Evolutionary conservation across 2,329 filamentous ascomycete species (phyloP).

Genomic region (Aspergillus sp.): DNA sequence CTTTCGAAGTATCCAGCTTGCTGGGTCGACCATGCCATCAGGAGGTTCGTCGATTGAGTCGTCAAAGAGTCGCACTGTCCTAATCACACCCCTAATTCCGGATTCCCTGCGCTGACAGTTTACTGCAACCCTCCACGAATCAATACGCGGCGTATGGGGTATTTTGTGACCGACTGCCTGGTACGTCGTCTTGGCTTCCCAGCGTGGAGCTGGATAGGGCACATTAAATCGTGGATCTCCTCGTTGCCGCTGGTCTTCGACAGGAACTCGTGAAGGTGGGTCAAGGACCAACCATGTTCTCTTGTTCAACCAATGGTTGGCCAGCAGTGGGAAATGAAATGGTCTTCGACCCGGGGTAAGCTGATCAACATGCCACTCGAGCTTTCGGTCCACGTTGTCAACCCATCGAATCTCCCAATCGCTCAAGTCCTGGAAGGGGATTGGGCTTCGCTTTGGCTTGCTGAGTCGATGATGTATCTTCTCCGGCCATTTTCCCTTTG

Average conservation of each 20-base stretch:
- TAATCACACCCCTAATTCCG: constrained; percentile 23
- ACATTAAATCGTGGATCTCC: constrained; percentile 32
- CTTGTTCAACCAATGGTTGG: constrained; percentile 37
- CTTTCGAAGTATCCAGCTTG: constrained; percentile 33
- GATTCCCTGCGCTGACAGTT: constrained; percentile 25
- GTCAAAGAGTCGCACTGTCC: constrained; percentile 25
- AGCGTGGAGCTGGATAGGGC: constrained; percentile 17
- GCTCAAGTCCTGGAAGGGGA: constrained; percentile 13
- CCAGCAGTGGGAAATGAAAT: constrained; percentile 32
- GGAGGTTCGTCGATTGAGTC: constrained; percentile 31
- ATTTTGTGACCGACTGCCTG: constrained; percentile 10
- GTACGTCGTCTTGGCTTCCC: constrained; percentile 20
- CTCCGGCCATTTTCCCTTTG: background rate
- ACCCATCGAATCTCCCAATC: constrained; percentile 31
- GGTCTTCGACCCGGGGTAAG: constrained; percentile 32
- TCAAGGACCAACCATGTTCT: constrained; percentile 34
- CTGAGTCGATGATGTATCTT: background rate
- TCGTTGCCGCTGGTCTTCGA: constrained; percentile 20
- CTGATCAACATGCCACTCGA: constrained; percentile 32
- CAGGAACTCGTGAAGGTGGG: constrained; percentile 29
- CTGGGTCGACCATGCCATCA: constrained; percentile 33
- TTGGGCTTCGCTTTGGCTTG: background rate
- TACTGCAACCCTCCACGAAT: constrained; percentile 34
- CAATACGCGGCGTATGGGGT: constrained; percentile 22
- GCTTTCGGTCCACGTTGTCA: constrained; percentile 27